Conservation (phyloP, 176 grass and related monocot genomes). For the Aegilops longissima region DNA sequence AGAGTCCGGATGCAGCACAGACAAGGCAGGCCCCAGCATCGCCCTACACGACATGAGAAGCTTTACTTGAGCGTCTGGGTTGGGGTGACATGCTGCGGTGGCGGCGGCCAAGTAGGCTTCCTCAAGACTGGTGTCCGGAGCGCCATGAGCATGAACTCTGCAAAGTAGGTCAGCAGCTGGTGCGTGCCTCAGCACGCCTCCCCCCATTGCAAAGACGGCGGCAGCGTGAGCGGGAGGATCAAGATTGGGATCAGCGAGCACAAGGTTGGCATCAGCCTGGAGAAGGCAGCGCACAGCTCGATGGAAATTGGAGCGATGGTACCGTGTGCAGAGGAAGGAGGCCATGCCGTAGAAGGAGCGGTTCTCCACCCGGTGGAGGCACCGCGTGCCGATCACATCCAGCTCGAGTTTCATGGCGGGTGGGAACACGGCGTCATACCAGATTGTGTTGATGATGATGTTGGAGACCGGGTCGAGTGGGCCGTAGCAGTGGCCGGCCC, state of each 20-base stretch:
- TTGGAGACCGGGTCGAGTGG: too few relatives aligned
- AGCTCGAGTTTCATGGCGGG: neutral
- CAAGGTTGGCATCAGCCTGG: neutral
- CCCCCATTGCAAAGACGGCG: too few relatives aligned
- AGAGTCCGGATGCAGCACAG: too few relatives aligned
- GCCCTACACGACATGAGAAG: neutral
- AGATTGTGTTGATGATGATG: neutral
- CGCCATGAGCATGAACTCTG: neutral
- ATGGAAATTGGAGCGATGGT: neutral
- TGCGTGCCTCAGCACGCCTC: too few relatives aligned
- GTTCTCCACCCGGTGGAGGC: constrained; percentile 3
- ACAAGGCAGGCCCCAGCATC: too few relatives aligned
- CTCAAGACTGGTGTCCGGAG: neutral
- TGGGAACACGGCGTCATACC: neutral
- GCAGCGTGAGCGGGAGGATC: too few relatives aligned
- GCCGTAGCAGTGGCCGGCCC: too few relatives aligned
- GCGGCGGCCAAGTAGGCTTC: neutral
- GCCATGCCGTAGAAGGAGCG: neutral
- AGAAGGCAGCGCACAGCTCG: neutral
- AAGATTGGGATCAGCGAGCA: neutral
- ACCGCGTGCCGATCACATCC: neutral
- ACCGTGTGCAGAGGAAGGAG: constrained; percentile 9
- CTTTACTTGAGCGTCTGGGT: constrained; percentile 3
- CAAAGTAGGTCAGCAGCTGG: too few relatives aligned
- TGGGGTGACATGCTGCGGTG: neutral